Conservation (phyloP, 2,329 filamentous ascomycete species). For the Pyrenophora graminea region DNA sequence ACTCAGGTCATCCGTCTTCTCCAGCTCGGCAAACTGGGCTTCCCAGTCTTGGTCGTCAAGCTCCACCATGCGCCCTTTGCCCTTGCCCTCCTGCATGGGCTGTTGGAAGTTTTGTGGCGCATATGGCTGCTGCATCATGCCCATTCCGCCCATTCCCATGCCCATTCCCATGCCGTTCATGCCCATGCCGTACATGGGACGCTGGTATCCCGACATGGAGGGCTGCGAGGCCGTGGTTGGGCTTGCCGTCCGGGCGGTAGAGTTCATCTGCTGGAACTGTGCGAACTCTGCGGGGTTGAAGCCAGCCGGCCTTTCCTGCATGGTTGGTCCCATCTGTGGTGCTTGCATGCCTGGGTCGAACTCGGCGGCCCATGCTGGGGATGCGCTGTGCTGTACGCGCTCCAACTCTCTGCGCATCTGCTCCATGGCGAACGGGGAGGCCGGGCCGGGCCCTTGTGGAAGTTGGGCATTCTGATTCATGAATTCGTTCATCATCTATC, state of each 20-base stretch:
- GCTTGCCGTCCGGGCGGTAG: constrained; percentile 63
- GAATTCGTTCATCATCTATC: constrained; percentile 90
- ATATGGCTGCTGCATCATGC: constrained; percentile 49
- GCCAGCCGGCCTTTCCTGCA: constrained; percentile 57
- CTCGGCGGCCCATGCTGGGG: constrained; percentile 66
- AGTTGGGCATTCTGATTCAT: constrained; percentile 75
- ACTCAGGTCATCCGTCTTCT: constrained; percentile 63
- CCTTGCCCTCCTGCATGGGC: constrained; percentile 68
- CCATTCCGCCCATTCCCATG: constrained; percentile 54
- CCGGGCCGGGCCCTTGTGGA: constrained; percentile 57
- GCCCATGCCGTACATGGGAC: constrained; percentile 55
- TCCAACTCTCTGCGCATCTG: constrained; percentile 68
- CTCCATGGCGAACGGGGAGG: constrained; percentile 68
- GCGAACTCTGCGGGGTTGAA: constrained; percentile 88
- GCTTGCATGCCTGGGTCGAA: constrained; percentile 61
- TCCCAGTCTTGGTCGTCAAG: constrained; percentile 95
- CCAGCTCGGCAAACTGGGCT: constrained; percentile 90
- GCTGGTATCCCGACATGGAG: constrained; percentile 59
- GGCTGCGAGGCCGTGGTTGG: constrained; percentile 52
- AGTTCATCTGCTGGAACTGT: constrained; percentile 72
- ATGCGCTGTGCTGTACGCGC: constrained; percentile 57
- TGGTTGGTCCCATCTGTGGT: constrained; percentile 75
- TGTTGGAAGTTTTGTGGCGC: constrained; percentile 53
- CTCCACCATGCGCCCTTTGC: constrained; percentile 81
- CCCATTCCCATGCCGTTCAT: constrained; percentile 47